Base-by-base conservation (phyloP, 2,329 filamentous ascomycete species). In the Geosmithia morbida region DNA sequence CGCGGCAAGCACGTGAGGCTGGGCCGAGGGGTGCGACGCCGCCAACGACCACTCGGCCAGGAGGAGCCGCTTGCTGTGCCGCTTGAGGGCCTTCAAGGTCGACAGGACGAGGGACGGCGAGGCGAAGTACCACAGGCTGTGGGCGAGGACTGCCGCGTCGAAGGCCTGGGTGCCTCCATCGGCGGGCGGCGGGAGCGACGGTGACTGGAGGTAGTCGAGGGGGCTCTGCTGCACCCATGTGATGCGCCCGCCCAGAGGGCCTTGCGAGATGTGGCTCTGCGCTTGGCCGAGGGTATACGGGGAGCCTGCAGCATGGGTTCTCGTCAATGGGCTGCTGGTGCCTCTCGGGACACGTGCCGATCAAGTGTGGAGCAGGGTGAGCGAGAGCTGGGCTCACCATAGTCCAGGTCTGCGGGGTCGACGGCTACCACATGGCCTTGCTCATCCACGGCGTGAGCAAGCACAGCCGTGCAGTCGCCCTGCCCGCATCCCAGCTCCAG, bases 401-500 rank as follows among this genome's bases (percentile, higher is more conserved):
- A 79, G 52, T 71, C 64, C 7, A 66, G 57, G 1, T 60, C 53
- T 0, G 66, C 74, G 1, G 74, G 75, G 58, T 79, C 75, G 26
- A 77, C 56, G 4, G 72, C 75, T 46, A 68, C 67, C 14, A 78
- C 61, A 44, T 59, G 60, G 0, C 74, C 72, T 0, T 57, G 29
- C 13, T 64, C 54, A 2, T 70, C 68, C 1, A 74, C 66, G 18
- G 55, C 65, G 53, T 65, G 56, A 43, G 75, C 76, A 17, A 80
- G 66, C 2, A 69, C 70, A 11, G 68, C 63, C 2, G 77, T 79
- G 53, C 68, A 71, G 50, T 74, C 74, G 2, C 76, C 77, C 52
- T 80, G 77, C 1, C 76, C 77, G 57, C 76, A 79, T 45, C 75
- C 76, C 39, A 81, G 57, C 55, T 80, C 77, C 2, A 81, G 64